phyloP scores from a whole-genome alignment of 495 filamentous ascomycete species.

The Annulohypoxylon nitens region DNA sequence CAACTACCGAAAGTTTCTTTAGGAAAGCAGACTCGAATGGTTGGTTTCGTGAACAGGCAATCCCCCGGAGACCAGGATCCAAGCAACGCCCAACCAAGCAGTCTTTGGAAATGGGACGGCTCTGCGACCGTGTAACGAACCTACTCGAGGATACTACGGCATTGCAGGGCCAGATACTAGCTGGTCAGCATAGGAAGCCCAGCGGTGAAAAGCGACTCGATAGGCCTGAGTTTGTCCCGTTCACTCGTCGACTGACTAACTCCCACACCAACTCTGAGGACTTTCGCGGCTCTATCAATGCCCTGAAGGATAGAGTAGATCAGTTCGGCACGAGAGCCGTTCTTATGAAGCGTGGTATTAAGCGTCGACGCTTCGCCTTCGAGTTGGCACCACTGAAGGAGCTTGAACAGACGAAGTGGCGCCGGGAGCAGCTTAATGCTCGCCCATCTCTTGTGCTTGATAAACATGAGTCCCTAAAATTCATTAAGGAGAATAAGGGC shows the following conservation, averaged over 20 bases:
- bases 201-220: background rate
- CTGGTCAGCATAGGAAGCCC: constrained; percentile 8
- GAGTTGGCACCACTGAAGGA: no score
- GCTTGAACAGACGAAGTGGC: no score
- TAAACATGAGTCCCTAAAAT: background rate
- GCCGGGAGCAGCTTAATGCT: no score
- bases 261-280: background rate
- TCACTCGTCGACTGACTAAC: background rate
- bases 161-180: constrained; percentile 1
- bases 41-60: background rate
- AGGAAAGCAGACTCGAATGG: background rate
- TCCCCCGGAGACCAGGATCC: background rate
- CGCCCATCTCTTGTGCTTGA: background rate
- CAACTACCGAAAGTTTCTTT: background rate
- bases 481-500: background rate
- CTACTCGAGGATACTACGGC: background rate
- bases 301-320: background rate
- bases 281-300: background rate
- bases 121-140: background rate
- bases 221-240: background rate
- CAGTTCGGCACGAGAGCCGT: no score
- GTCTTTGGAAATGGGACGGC: background rate
- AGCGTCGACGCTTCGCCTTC: no score
- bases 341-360: no score
- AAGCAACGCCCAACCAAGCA: background rate